Conservation (phyloP, 2,329 filamentous ascomycete genomes). For the Penicillium hesseltinei region DNA sequence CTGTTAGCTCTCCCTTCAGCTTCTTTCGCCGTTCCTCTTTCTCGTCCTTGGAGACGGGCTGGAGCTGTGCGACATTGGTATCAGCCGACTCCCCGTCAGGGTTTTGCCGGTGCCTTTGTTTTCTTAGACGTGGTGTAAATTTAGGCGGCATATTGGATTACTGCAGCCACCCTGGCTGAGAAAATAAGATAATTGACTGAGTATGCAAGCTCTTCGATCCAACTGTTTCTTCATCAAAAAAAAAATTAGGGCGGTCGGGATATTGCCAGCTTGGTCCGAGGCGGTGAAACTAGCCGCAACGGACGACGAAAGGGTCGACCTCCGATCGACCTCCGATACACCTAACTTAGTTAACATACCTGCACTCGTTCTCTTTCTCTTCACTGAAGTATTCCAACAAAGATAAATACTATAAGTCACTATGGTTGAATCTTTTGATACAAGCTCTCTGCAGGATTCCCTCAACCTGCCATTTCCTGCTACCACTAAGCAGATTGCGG, state of each 20-base stretch:
- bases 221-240: constrained; percentile 12
- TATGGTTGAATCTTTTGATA: constrained; percentile 29
- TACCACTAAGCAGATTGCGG: constrained; percentile 57
- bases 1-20: constrained; percentile 55
- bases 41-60: constrained; percentile 51
- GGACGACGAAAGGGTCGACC: background rate
- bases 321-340: constrained; percentile 3
- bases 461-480: constrained; percentile 64
- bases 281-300: constrained; percentile 17
- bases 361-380: background rate
- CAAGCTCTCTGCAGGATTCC: constrained; percentile 41
- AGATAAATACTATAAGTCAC: background rate
- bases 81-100: constrained; percentile 44
- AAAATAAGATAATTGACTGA: constrained; percentile 6
- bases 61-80: constrained; percentile 43
- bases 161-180: constrained; percentile 13
- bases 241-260: constrained; percentile 26
- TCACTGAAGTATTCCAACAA: background rate
- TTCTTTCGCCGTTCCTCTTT: constrained; percentile 53
- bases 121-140: constrained; percentile 57
- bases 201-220: constrained; percentile 4
- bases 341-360: background rate
- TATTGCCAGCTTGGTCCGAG: constrained; percentile 14
- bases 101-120: constrained; percentile 51
- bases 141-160: constrained; percentile 41